Percentiles rank a stretch among this genome's conserved stretches.
Evolutionary conservation across 1,284 basidiomycete genomes (phyloP).

Genomic region (Porogramme epimiltina): DNA sequence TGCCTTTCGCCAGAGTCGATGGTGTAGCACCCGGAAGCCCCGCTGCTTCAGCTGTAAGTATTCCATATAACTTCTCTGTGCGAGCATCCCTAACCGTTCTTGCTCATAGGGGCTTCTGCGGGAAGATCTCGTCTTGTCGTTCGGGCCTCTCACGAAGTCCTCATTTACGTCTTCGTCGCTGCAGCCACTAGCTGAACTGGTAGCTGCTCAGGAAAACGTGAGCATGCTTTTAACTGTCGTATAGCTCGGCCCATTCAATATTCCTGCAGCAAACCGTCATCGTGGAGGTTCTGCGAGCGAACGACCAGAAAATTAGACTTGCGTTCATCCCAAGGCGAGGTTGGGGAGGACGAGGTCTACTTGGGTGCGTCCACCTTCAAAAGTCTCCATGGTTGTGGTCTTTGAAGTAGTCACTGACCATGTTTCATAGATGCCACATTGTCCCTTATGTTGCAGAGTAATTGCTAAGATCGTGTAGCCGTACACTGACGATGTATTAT

Average conservation of each 20-base stretch:
- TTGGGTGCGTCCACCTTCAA: slow-evolving; percentile 84
- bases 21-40: slow-evolving; percentile 78
- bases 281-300: slow-evolving; percentile 42
- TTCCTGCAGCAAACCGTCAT: slow-evolving; percentile 46
- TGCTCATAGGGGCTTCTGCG: slow-evolving; percentile 63
- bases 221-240: slow-evolving; percentile 27
- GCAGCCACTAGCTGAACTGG: slow-evolving; percentile 72
- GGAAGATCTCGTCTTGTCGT: slow-evolving; percentile 75
- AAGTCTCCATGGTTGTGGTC: slow-evolving; percentile 1
- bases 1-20: slow-evolving; percentile 79
- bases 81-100: slow-evolving; percentile 5
- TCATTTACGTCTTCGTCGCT: slow-evolving; percentile 58
- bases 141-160: slow-evolving; percentile 61
- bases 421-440: slow-evolving; percentile 66
- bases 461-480: not conserved
- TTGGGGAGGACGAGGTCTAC: slow-evolving; percentile 79
- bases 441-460: slow-evolving; percentile 48
- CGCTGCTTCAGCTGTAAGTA: slow-evolving; percentile 74
- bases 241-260: not conserved
- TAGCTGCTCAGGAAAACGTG: slow-evolving; percentile 75
- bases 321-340: slow-evolving; percentile 57
- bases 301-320: slow-evolving; percentile 39
- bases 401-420: not conserved
- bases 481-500: not conserved
- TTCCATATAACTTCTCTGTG: not conserved